These are phyloP conservation scores for Melampsora americana DNA, from an alignment of 1,284 basidiomycete species.

Conservation along the genomic window DNA sequence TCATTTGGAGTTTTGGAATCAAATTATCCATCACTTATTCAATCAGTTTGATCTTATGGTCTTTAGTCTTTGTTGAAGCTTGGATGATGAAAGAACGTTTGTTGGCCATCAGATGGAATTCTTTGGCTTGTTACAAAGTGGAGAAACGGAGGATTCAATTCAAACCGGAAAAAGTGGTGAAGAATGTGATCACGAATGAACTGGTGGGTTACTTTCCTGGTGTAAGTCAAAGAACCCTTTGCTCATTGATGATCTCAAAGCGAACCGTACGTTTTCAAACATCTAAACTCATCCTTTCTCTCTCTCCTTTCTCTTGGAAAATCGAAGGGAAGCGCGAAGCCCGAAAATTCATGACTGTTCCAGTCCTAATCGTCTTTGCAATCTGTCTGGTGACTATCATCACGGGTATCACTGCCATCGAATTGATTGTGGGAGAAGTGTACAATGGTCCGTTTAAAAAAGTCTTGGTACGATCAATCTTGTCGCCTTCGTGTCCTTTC, in stretches of 20 bases:
- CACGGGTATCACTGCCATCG: conserved; percentile 36
- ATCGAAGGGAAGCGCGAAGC: conserved; percentile 36
- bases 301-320: not conserved
- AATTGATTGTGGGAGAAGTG: conserved; percentile 65
- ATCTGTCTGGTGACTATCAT: conserved; percentile 24
- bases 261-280: not conserved
- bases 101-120: conserved; percentile 74
- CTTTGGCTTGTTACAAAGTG: conserved; percentile 70
- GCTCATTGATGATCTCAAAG: not conserved
- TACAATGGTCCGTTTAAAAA: conserved; percentile 81
- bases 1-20: conserved; percentile 60
- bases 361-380: conserved; percentile 30
- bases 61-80: conserved; percentile 76
- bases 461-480: conserved; percentile 53
- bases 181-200: conserved; percentile 48
- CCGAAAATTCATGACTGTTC: conserved; percentile 27
- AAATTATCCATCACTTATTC: conserved; percentile 78
- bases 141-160: conserved; percentile 72
- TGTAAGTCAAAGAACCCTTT: conserved; percentile 20
- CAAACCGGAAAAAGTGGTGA: conserved; percentile 49
- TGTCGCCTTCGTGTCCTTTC: not conserved
- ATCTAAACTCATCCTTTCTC: not conserved
- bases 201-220: conserved; percentile 43
- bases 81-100: conserved; percentile 80
- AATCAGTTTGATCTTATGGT: conserved; percentile 70